These are phyloP conservation scores for Phytophthora crassamura DNA, from an alignment of 352 stramenopile species.

Conservation along the genomic window DNA sequence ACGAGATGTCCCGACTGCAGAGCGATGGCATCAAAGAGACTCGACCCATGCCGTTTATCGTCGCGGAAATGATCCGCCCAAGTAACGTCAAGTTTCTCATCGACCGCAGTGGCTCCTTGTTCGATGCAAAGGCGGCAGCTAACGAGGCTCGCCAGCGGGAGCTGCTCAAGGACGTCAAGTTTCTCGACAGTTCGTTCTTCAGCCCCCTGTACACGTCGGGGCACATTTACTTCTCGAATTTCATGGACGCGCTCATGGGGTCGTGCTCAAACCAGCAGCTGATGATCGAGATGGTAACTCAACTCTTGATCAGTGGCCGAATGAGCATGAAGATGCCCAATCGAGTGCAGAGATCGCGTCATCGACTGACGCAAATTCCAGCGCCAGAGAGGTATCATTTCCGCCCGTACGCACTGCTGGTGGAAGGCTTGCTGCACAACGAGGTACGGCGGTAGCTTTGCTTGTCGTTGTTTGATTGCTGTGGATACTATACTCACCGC, in stretches of 20 bases:
- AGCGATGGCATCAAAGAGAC: slow-evolving; percentile 22
- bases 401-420: slow-evolving; percentile 58
- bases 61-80: slow-evolving; percentile 74
- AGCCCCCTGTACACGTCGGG: slow-evolving; percentile 65
- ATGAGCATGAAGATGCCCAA: slow-evolving; percentile 58
- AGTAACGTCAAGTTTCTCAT: slow-evolving; percentile 80
- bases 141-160: slow-evolving; percentile 50
- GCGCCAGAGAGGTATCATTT: slow-evolving; percentile 66
- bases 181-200: slow-evolving; percentile 63
- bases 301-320: slow-evolving; percentile 69
- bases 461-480: not conserved
- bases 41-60: slow-evolving; percentile 53
- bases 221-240: slow-evolving; percentile 78
- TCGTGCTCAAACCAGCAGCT: slow-evolving; percentile 63
- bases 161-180: slow-evolving; percentile 62
- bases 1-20: slow-evolving; percentile 30
- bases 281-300: slow-evolving; percentile 73
- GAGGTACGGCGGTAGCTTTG: slow-evolving; percentile 42
- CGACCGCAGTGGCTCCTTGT: slow-evolving; percentile 54
- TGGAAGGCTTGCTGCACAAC: slow-evolving; percentile 62
- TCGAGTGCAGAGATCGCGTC: slow-evolving; percentile 44
- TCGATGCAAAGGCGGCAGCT: slow-evolving; percentile 42
- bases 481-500: not conserved
- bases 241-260: slow-evolving; percentile 73
- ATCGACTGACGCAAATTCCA: slow-evolving; percentile 63